Evolutionary conservation across 1,139 yeast genomes (phyloP).

Genomic region (Hemisphaericaspora xylofermentans): DNA sequence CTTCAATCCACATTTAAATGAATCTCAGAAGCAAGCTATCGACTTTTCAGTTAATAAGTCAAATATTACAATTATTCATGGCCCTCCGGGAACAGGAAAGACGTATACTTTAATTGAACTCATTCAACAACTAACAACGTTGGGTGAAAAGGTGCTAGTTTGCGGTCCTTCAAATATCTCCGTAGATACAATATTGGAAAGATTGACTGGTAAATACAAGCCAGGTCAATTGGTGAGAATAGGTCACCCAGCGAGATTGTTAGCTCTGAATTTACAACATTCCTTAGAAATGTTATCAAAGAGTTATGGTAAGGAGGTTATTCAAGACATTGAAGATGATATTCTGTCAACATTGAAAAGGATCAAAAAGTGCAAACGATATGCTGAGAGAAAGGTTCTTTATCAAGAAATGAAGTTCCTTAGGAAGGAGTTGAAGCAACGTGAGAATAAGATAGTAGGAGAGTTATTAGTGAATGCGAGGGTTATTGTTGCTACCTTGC

Average conservation of each 20-base stretch:
- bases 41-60: slow-evolving; percentile 40
- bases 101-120: slow-evolving; percentile 87
- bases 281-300: slow-evolving; percentile 75
- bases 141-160: slow-evolving; percentile 70
- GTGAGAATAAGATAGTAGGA: slow-evolving; percentile 65
- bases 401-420: slow-evolving; percentile 70
- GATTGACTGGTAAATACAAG: slow-evolving; percentile 47
- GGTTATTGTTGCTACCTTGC: slow-evolving; percentile 80
- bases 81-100: slow-evolving; percentile 55
- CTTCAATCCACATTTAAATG: slow-evolving; percentile 56
- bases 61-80: slow-evolving; percentile 46
- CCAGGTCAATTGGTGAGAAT: slow-evolving; percentile 59
- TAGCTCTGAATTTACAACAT: slow-evolving; percentile 63
- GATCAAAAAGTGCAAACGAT: slow-evolving; percentile 64
- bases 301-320: slow-evolving; percentile 47
- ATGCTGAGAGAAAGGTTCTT: slow-evolving; percentile 61
- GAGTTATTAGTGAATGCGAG: slow-evolving; percentile 60
- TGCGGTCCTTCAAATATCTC: slow-evolving; percentile 98
- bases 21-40: slow-evolving; percentile 58
- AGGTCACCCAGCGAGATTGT: slow-evolving; percentile 90
- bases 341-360: slow-evolving; percentile 59
- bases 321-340: slow-evolving; percentile 69
- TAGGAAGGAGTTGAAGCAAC: slow-evolving; percentile 61
- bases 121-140: slow-evolving; percentile 66
- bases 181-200: slow-evolving; percentile 85